Base-by-base conservation (phyloP, 768 basidiomycete species). In the Symmetrospora coprosmae region DNA sequence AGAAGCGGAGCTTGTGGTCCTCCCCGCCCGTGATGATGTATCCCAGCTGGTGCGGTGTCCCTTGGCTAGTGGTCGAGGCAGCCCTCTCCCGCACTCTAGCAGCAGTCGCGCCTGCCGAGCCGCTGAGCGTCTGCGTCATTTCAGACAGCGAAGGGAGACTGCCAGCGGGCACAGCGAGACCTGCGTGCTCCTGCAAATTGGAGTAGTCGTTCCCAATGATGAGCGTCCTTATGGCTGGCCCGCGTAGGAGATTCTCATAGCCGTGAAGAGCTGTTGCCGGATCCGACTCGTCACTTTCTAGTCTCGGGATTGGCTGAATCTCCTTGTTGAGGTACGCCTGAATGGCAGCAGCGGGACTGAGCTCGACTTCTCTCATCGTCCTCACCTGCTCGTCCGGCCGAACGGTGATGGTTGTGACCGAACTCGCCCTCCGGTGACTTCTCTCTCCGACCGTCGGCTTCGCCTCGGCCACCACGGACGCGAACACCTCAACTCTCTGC, bases 1-100 rank as follows among this genome's bases (percentile, higher is more conserved):
- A 96, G 64, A 87, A 76, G 25, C 88, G 78, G 38, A 99, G 77
- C 66, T 82, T 83, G 48, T 84, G 79, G 72, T 99, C 94, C 66
- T 91, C 87, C 0, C 90, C 92, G 1, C 87, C 92, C 23, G 80
- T 88, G 28, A 96, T 73, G 72, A 92, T 77, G 71, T 82, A 96
- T 86, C 87, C 33, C 79, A n/a, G n/a, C n/a, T n/a, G n/a, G n/a
- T n/a, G n/a, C n/a, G n/a, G n/a, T n/a, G n/a, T n/a, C n/a, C 75
- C 71, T 67, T 34, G 71, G 9, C 25, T 16, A 27, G 27, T 5
- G n/a, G 8, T 41, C 16, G 4, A 28, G 28, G 7, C 21, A 17
- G 38, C 30, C 17, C 33, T 19, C 16, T 17, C 28, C 11, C 60
- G 7, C 5, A 27, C 16, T 61, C 23, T 72, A 23, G 74, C 55